phyloP scores from a whole-genome alignment of 2,329 filamentous ascomycete genomes.

The Talaromyces atroroseus region DNA sequence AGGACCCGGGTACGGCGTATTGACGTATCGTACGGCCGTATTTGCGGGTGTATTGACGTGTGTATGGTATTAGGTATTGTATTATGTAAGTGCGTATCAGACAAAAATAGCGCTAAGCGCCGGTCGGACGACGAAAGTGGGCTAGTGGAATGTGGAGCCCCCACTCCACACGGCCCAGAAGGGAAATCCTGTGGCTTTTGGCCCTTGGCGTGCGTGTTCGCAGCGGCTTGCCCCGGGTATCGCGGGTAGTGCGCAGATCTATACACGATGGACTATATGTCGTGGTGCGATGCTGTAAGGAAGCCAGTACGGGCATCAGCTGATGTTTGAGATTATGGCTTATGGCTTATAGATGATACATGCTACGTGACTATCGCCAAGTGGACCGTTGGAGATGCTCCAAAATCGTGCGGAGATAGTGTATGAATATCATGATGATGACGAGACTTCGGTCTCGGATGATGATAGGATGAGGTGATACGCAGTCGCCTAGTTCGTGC shows the following conservation, averaged over 20 bases:
- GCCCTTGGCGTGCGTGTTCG: not conserved
- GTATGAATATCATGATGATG: slow-evolving; percentile 2
- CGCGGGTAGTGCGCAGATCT: slow-evolving; percentile 12
- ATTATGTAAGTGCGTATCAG: slow-evolving; percentile 6
- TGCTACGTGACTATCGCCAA: too few species aligned
- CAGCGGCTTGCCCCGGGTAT: slow-evolving; percentile 11
- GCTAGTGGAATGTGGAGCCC: slow-evolving; percentile 34
- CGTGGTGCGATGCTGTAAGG: too few species aligned
- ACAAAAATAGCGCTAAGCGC: slow-evolving; percentile 15
- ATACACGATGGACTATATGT: too few species aligned
- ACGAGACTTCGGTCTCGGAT: slow-evolving; percentile 5
- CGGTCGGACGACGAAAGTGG: slow-evolving; percentile 7
- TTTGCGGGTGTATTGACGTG: not conserved
- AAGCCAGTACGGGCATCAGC: too few species aligned
- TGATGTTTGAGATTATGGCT: too few species aligned
- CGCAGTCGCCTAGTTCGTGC: not conserved
- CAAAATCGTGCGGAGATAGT: too few species aligned
- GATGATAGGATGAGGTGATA: slow-evolving; percentile 16
- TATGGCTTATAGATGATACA: too few species aligned
- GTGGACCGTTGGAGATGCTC: too few species aligned
- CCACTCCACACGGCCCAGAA: not conserved
- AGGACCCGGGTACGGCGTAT: slow-evolving; percentile 1
- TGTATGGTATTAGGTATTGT: slow-evolving; percentile 15
- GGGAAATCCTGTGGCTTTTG: slow-evolving; percentile 4
- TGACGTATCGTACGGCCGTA: too few species aligned